phyloP scores from a whole-genome alignment of 306 rosid genomes.

The Acacia crassicarpa region DNA sequence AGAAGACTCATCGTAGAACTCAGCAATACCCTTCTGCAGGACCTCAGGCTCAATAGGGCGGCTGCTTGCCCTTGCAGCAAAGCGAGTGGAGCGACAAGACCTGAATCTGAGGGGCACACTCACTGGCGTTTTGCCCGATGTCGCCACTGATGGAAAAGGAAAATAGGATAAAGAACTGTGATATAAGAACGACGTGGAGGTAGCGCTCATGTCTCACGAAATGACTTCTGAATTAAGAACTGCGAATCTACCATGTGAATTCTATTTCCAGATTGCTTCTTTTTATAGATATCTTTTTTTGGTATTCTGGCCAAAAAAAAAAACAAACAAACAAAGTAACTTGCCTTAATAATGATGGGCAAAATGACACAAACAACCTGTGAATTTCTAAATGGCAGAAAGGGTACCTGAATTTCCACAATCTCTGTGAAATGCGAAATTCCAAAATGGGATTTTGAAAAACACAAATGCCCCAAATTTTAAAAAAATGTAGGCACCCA shows the following conservation, averaged over 20 bases:
- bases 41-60: neutral
- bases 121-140: neutral
- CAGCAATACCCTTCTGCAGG: constrained; percentile 73
- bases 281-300: no score
- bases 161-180: neutral
- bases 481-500: no score
- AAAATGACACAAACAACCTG: no score
- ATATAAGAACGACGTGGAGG: no score
- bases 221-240: neutral
- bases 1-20: constrained; percentile 89
- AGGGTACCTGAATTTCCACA: no score
- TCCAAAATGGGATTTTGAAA: no score
- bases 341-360: no score
- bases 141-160: neutral
- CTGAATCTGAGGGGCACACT: neutral
- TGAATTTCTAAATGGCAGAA: no score
- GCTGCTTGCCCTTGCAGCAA: neutral
- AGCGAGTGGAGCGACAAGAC: neutral
- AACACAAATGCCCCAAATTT: no score
- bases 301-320: no score
- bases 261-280: neutral
- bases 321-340: no score
- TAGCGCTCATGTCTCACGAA: neutral
- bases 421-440: no score
- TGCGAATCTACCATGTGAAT: neutral